Conservation (phyloP, 805 yeast species). For the Hermanozyma aechmeae region DNA sequence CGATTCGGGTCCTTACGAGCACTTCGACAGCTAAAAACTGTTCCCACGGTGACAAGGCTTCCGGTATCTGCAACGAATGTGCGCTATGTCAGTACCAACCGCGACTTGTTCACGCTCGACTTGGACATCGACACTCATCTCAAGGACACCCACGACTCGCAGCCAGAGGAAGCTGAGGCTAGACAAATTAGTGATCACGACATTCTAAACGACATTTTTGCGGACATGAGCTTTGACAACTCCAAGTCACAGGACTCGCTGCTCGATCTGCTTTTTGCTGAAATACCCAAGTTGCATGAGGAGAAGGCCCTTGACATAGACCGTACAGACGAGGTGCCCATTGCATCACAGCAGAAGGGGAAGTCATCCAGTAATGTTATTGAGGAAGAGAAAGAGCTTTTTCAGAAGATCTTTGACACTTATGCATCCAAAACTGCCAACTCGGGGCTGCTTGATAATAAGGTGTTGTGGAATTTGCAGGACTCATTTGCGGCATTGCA, state of each 20-base stretch:
- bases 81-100: too few species aligned
- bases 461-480: constrained; percentile 8
- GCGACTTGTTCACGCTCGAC: constrained; percentile 6
- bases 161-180: too few species aligned
- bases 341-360: too few species aligned
- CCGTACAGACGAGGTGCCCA: too few species aligned
- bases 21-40: too few species aligned
- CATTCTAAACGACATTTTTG: constrained; percentile 4
- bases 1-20: too few species aligned
- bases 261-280: background rate
- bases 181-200: constrained; percentile 2
- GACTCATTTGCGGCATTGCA: constrained; percentile 5
- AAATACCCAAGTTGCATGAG: background rate
- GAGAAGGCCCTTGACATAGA: too few species aligned
- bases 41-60: too few species aligned
- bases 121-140: constrained; percentile 1
- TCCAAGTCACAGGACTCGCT: background rate
- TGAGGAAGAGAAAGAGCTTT: constrained; percentile 8
- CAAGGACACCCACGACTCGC: too few species aligned
- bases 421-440: constrained; percentile 3
- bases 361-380: background rate
- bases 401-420: constrained; percentile 9
- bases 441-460: background rate
- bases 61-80: too few species aligned
- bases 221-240: constrained; percentile 2